These are phyloP conservation scores for Tothia fuscella DNA, from an alignment of 2,329 filamentous ascomycete species.

Conservation along the genomic window DNA sequence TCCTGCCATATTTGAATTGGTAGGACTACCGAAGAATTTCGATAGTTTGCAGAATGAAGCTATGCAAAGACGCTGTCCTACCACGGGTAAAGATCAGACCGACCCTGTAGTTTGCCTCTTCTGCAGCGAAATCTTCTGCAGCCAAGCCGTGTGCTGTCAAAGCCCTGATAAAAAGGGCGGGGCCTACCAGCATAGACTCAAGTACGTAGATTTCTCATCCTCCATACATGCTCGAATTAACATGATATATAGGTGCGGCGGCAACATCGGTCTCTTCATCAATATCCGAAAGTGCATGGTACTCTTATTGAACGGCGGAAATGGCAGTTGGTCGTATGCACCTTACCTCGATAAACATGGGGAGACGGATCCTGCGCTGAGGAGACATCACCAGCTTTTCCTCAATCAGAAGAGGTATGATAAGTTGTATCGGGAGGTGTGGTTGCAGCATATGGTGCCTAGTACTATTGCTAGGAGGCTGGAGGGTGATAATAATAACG, in stretches of 20 bases:
- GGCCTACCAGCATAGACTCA: conserved; percentile 79
- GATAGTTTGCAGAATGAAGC: conserved; percentile 88
- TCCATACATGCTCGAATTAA: not conserved
- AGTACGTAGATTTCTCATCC: conserved; percentile 42
- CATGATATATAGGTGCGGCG: conserved; percentile 56
- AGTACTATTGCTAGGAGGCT: conserved; percentile 81
- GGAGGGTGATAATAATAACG: conserved; percentile 92
- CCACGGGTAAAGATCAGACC: conserved; percentile 77
- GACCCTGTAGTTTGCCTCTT: conserved; percentile 89
- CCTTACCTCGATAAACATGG: conserved; percentile 95
- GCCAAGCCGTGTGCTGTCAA: conserved; percentile 84
- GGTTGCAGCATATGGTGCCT: conserved; percentile 76
- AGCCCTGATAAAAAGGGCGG: conserved; percentile 56
- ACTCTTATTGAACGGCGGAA: conserved; percentile 69
- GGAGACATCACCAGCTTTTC: conserved; percentile 75
- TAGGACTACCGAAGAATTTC: conserved; percentile 84
- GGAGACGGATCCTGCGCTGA: conserved; percentile 83
- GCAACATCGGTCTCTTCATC: conserved; percentile 84
- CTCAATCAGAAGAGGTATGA: conserved; percentile 93
- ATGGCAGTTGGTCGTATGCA: conserved; percentile 74
- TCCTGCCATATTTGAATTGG: conserved; percentile 84
- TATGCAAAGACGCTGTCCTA: conserved; percentile 71
- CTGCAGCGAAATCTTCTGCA: conserved; percentile 94
- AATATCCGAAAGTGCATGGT: conserved; percentile 94
- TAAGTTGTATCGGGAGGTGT: conserved; percentile 69